Base-by-base conservation (phyloP, 108 stramenopile species). In the Cylindrotheca fusiformis region DNA sequence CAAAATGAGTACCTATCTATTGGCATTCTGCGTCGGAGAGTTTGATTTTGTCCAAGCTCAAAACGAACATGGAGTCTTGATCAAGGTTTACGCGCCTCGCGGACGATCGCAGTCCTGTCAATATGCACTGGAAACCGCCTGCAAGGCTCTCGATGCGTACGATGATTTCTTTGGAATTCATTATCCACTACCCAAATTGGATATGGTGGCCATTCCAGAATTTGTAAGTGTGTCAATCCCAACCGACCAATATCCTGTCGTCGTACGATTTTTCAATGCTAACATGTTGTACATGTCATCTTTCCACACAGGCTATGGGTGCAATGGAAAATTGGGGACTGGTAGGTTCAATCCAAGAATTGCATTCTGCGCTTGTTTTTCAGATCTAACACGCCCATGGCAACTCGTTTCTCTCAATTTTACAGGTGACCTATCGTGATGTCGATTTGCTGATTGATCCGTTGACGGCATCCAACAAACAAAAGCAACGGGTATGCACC, bases 241-340 rank as follows among this genome's bases (percentile, higher is more conserved):
- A n/a, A n/a, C n/a, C n/a, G 1, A 19, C 18, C 19, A 19, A 20
- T 33, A 19, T 2, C 22, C 14, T 3, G 12, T 23, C 33, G 2
- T 58, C 26, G 3, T 29, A 30, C 31, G 0, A 47, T 21, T 29
- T 46, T 22, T 17, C 61, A 1, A 6, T 60, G 59, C 44, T 46
- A n/a, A n/a, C n/a, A n/a, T 26, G 17, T 60, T 45, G 25, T 26
- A 60, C 49, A 49, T 44, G 36, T 59, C 58, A 10, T 20, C 44
- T 12, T 12, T 30, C 95, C 89, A 68, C 52, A 4, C 63, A 65
- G 63, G 97, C 97, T 10, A 80, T 80, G 50, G 96, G 96, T 8
- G 98, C 98, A 4, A 99, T 99, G 98, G 98, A 97, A 77, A 96
- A 95, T 69, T 96, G 95, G 95, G 94, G 94, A 33, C 27, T 82